A percentile compares a stretch with the other conserved stretches of the same genome.
phyloP scores from a whole-genome alignment of 106 monocot species.

The Apostasia shenzhenica region DNA sequence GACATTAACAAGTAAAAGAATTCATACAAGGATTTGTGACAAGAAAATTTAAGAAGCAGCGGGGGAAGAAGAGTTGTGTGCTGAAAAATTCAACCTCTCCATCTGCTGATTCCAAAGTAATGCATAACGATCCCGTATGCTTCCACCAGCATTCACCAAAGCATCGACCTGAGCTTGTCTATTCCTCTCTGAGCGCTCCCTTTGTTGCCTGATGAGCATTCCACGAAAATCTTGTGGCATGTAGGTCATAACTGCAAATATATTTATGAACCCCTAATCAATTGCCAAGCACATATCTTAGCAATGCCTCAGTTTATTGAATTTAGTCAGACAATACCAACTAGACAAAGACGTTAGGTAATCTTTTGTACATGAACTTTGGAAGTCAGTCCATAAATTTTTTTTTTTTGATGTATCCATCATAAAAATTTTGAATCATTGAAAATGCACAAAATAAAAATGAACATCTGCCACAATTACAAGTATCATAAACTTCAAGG shows the following conservation, averaged over 20 bases:
- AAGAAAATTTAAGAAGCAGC: background rate
- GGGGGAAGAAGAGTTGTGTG: background rate
- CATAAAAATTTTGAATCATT: background rate
- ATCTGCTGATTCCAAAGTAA: slow-evolving; percentile 96
- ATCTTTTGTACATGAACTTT: background rate
- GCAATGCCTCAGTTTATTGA: background rate
- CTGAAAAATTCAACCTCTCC: slow-evolving; percentile 60
- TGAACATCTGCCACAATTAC: too few species aligned
- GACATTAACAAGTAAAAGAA: background rate
- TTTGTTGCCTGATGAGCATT: slow-evolving; percentile 76
- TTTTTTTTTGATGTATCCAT: too few species aligned
- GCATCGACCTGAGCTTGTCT: slow-evolving; percentile 83
- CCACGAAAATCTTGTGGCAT: slow-evolving; percentile 99
- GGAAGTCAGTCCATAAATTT: background rate
- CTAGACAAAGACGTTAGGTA: background rate
- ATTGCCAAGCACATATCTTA: background rate
- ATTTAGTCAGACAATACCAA: background rate
- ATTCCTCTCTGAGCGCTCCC: slow-evolving; percentile 91
- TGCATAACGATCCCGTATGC: slow-evolving; percentile 82
- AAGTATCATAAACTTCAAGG: too few species aligned
- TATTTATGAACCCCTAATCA: slow-evolving; percentile 20
- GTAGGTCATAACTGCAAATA: slow-evolving; percentile 98
- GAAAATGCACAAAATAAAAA: background rate
- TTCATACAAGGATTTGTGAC: background rate
- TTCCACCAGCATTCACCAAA: slow-evolving; percentile 79